Percentiles rank a stretch among this genome's conserved stretches.
phyloP scores from a whole-genome alignment of 306 rosid species.

The Styphnolobium japonicum region DNA sequence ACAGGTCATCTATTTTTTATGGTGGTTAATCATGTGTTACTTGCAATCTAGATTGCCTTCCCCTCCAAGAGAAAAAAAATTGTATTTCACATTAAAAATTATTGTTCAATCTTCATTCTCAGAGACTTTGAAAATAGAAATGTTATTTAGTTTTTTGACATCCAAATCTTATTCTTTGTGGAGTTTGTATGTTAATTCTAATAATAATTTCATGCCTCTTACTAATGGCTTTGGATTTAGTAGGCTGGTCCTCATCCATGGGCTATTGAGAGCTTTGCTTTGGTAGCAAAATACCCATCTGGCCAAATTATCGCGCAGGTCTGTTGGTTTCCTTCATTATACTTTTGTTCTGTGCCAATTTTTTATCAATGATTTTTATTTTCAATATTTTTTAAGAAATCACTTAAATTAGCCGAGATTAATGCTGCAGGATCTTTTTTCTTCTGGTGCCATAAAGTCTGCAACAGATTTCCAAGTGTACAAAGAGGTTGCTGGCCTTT shows the following conservation, averaged over 20 bases:
- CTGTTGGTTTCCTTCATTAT: constrained; percentile 23
- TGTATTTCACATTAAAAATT: constrained; percentile 1
- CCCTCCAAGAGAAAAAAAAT: not conserved
- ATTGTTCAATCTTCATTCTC: not conserved
- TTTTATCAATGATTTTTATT: constrained; percentile 16
- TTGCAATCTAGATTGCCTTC: not conserved
- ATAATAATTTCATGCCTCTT: constrained; percentile 10
- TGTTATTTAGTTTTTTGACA: constrained; percentile 7
- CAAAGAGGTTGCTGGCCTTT: constrained; percentile 85
- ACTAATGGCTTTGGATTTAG: constrained; percentile 31
- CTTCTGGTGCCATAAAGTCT: constrained; percentile 89
- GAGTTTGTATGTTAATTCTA: constrained; percentile 10
- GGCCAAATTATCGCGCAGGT: constrained; percentile 84
- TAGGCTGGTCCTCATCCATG: constrained; percentile 96
- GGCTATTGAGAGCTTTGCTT: constrained; percentile 86
- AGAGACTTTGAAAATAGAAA: not conserved
- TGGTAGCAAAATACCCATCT: constrained; percentile 81
- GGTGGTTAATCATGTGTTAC: constrained; percentile 1
- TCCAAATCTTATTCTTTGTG: not conserved
- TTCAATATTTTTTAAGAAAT: not conserved
- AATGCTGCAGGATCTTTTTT: constrained; percentile 74
- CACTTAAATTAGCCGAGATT: constrained; percentile 22
- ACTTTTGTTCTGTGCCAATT: not conserved
- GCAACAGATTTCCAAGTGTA: constrained; percentile 95
- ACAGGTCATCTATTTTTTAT: not conserved